phyloP scores from a whole-genome alignment of 2,329 filamentous ascomycete species.

The Alternaria sp. region DNA sequence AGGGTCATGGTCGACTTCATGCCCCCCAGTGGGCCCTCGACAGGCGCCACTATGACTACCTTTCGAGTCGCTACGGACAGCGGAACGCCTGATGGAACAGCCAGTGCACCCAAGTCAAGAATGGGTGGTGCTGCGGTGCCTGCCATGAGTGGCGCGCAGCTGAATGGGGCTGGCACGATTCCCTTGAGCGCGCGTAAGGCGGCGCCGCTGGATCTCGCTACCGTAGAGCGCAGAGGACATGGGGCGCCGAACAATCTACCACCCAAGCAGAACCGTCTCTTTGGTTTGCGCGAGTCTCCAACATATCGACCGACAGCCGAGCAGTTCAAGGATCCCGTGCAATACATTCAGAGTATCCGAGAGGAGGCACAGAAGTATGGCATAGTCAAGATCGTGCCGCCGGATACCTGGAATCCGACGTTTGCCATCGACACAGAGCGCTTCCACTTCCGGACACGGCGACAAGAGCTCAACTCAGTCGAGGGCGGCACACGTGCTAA shows the following conservation, averaged over 20 bases:
- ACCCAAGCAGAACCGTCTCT: slow-evolving; percentile 79
- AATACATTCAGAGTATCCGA: slow-evolving; percentile 91
- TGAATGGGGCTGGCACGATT: slow-evolving; percentile 56
- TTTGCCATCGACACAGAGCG: slow-evolving; percentile 98
- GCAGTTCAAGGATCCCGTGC: slow-evolving; percentile 93
- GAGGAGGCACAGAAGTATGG: slow-evolving; percentile 88
- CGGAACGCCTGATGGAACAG: slow-evolving; percentile 29
- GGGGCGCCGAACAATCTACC: slow-evolving; percentile 79
- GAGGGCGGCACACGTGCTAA: slow-evolving; percentile 98
- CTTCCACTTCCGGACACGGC: slow-evolving; percentile 95
- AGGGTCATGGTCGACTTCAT: slow-evolving; percentile 50
- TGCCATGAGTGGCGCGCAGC: slow-evolving; percentile 44
- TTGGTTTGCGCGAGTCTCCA: slow-evolving; percentile 87
- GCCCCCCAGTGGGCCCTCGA: slow-evolving; percentile 41
- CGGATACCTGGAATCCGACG: slow-evolving; percentile 90
- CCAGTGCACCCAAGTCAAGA: slow-evolving; percentile 40
- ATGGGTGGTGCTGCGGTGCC: slow-evolving; percentile 39
- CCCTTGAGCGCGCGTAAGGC: slow-evolving; percentile 72
- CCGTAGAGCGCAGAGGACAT: slow-evolving; percentile 90
- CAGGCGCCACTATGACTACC: slow-evolving; percentile 48
- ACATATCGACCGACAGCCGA: slow-evolving; percentile 90
- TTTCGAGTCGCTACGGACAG: slow-evolving; percentile 50
- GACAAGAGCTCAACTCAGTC: slow-evolving; percentile 96
- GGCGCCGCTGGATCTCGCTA: slow-evolving; percentile 80
- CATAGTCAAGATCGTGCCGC: slow-evolving; percentile 94